These are phyloP conservation scores for Aquilaria agallochum DNA, from an alignment of 441 rosid species.

Conservation along the genomic window DNA sequence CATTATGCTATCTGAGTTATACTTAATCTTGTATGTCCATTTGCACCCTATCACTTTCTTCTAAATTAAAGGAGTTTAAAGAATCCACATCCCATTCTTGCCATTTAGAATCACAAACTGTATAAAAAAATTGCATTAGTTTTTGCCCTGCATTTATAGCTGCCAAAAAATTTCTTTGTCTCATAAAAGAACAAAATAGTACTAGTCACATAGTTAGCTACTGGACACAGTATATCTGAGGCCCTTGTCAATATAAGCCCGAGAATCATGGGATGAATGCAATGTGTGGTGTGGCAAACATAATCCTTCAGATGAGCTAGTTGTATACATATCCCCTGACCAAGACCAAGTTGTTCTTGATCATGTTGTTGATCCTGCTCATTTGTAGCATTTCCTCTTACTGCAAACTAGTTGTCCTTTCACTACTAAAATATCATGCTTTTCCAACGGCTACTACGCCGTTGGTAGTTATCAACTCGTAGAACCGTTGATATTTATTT, in stretches of 20 bases:
- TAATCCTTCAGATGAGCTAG: neutral
- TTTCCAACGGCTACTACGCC: too few relatives aligned
- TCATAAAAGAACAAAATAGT: neutral
- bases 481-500: too few relatives aligned
- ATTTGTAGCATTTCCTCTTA: too few relatives aligned
- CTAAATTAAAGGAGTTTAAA: neutral
- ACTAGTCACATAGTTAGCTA: slow-evolving; percentile 13
- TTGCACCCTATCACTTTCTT: neutral
- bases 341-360: neutral
- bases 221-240: slow-evolving; percentile 15
- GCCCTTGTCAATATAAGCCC: neutral
- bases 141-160: neutral
- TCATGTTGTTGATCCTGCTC: neutral
- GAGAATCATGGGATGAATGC: neutral
- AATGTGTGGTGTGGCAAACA: neutral
- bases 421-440: too few relatives aligned
- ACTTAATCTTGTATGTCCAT: slow-evolving; percentile 1
- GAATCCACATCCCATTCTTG: neutral
- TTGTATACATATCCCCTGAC: neutral
- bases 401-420: too few relatives aligned
- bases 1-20: neutral
- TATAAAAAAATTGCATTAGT: neutral
- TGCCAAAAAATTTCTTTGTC: neutral
- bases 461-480: too few relatives aligned
- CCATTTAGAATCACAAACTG: neutral